Evolutionary conservation across 345 rosid genomes (phyloP).

Genomic region (Odontarrhena argentea): DNA sequence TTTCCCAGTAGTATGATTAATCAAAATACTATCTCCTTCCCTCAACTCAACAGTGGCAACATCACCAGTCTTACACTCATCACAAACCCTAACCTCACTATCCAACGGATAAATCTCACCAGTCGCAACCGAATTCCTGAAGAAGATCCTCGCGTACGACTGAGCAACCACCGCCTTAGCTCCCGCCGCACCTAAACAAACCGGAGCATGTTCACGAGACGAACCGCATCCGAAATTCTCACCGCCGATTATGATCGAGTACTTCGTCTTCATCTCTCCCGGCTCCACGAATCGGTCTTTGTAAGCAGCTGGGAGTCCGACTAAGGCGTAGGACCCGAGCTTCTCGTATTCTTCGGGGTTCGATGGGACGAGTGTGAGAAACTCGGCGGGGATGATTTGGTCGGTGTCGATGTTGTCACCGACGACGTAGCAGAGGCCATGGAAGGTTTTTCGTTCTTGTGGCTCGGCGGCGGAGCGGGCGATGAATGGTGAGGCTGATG

Average conservation of each 20-base stretch:
- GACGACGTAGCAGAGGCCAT: slow-evolving; percentile 88
- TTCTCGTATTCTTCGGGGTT: slow-evolving; percentile 82
- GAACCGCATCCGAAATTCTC: slow-evolving; percentile 97
- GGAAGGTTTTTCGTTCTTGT: slow-evolving; percentile 51
- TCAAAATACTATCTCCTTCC: slow-evolving; percentile 62
- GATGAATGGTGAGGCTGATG: slow-evolving; percentile 33
- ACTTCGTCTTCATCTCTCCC: slow-evolving; percentile 58
- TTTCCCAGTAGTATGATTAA: slow-evolving; percentile 83
- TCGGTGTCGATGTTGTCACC: slow-evolving; percentile 97
- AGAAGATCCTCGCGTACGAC: slow-evolving; percentile 86
- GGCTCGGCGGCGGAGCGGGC: slow-evolving; percentile 40
- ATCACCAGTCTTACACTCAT: slow-evolving; percentile 88
- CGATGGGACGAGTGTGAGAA: slow-evolving; percentile 84
- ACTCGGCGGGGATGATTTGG: slow-evolving; percentile 92
- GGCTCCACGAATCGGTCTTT: slow-evolving; percentile 65
- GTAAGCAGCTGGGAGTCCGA: slow-evolving; percentile 77
- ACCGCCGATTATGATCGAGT: slow-evolving; percentile 71
- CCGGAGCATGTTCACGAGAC: slow-evolving; percentile 95
- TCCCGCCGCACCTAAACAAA: slow-evolving; percentile 90
- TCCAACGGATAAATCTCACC: slow-evolving; percentile 88
- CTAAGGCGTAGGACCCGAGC: slow-evolving; percentile 78
- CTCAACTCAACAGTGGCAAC: slow-evolving; percentile 67
- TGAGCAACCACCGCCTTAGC: slow-evolving; percentile 78
- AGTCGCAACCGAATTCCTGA: slow-evolving; percentile 84
- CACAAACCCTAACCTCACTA: slow-evolving; percentile 74